Base-by-base conservation (phyloP, 768 basidiomycete species). In the Panellus pusillus region DNA sequence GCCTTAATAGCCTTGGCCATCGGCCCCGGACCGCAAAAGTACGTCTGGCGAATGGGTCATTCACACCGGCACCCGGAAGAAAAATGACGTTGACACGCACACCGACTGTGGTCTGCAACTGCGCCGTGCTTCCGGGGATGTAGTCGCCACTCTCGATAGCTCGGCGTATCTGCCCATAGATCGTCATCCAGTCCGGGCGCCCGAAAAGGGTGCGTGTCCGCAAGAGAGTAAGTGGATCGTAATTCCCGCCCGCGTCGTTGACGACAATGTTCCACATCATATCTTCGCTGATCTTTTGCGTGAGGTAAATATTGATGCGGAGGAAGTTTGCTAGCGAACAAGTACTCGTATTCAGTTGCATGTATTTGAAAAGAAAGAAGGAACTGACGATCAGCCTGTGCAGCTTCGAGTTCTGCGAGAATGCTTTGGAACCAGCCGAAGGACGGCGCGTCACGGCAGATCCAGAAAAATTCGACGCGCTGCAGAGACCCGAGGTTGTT, bases 391-490 rank as follows among this genome's bases (percentile, higher is more conserved):
- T 94, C 90, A 36, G 84, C 83, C 65, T 94, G 93, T 43, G 90
- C 87, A 36, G 83, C 83, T 68, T 97, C 94, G 43, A 97, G 85
- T 67, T 93, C 87, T 62, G 88, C 86, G 52, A 97, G 78, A 49
- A 97, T 72, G 54, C 80, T 84, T 68, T 95, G 91, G 81, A 98
- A 96, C 94, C 94, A 97, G 60, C 92, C 93, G 65, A 96, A 93
- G 15, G 90, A 91, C 13, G 91, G 91, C 12, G 89, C 84, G 61
- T 94, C 91, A 65, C 90, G 86, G 67, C 87, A 91, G 56, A 92
- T 81, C 93, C 93, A 96, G 74, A 96, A 90, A 70, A 96, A 94
- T 63, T 96, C 92, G 52, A 97, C 94, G 40, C 89, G 83, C 45
- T 86, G 84, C 49, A 98, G 83, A 31, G 84, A 81, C 20, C 90